Base-by-base conservation (phyloP, 2,329 filamentous ascomycete species). In the Sporothrix curviconia region DNA sequence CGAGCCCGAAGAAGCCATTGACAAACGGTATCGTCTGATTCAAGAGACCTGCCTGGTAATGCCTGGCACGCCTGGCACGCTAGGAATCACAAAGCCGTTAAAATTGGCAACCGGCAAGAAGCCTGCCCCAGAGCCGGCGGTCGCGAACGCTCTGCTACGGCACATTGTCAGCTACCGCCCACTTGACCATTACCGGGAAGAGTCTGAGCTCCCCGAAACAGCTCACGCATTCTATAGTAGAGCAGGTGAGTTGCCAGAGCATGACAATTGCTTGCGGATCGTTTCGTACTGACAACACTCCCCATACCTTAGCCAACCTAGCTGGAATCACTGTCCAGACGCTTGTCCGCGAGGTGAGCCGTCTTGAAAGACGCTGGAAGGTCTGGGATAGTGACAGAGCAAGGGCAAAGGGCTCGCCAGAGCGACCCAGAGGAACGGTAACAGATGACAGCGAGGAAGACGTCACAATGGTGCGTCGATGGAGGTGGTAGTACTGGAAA, bases 151-250 rank as follows among this genome's bases (percentile, higher is more conserved):
- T n/a, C n/a, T n/a, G n/a, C n/a, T n/a, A n/a, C n/a, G n/a, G n/a
- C n/a, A n/a, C n/a, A n/a, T n/a, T n/a, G n/a, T n/a, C n/a, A n/a
- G n/a, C n/a, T n/a, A 40, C 19, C 40, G 12, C n/a, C 49, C 53
- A 2, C 22, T 76, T 58, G 65, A 64, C 36, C 60, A 67, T 4
- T 75, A 72, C 61, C 70, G 71, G 15, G 69, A 58, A 5, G 65
- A 70, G n/a, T 69, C 71, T 4, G 75, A 80, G 8, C 67, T 80
- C 30, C 70, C 74, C 1, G 68, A 70, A 7, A 61, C 64, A 3
- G 76, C 74, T 0, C 76, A 66, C 43, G 61, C 64, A 0, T 74
- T 80, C 46, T 78, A 76, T 59, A 66, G 66, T 12, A 69, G 71
- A 59, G 73, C 73, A 39, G 76, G 76, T 64, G 47, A 44, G 59